A percentile compares a stretch with the other conserved stretches of the same genome.
Evolutionary conservation across 2,329 filamentous ascomycete species (phyloP).

Genomic region (Exophiala xenobiotica): DNA sequence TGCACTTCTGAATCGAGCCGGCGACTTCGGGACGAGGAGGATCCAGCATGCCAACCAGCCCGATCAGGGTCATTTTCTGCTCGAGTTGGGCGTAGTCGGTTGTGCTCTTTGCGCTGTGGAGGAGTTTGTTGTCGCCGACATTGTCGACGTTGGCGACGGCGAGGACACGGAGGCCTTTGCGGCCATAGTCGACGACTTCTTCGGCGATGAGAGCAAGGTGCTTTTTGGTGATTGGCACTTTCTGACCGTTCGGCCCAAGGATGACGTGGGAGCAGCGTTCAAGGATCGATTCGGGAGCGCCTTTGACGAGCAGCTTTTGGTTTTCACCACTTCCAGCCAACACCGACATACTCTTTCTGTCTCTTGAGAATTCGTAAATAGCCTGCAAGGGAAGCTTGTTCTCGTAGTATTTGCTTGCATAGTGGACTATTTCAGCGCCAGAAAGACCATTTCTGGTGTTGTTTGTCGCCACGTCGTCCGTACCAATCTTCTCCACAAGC

Average conservation of each 20-base stretch:
- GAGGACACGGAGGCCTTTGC: conserved; percentile 89
- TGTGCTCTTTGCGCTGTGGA: conserved; percentile 75
- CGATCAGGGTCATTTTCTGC: conserved; percentile 90
- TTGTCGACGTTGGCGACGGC: conserved; percentile 84
- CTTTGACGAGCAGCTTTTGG: conserved; percentile 89
- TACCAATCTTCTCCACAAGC: conserved; percentile 91
- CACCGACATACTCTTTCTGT: conserved; percentile 99
- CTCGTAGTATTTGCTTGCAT: conserved; percentile 83
- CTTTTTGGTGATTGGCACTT: conserved; percentile 68
- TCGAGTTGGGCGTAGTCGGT: conserved; percentile 83
- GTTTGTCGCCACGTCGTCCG: conserved; percentile 64
- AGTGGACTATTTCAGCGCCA: conserved; percentile 67
- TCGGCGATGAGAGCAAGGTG: conserved; percentile 69
- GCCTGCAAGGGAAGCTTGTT: conserved; percentile 70
- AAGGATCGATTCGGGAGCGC: conserved; percentile 89
- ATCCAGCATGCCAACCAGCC: conserved; percentile 93
- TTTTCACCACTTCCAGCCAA: conserved; percentile 68
- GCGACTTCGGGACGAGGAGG: conserved; percentile 91
- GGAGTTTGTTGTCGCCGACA: conserved; percentile 66
- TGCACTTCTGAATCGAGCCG: conserved; percentile 81
- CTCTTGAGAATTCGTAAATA: conserved; percentile 94
- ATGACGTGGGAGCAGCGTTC: conserved; percentile 85
- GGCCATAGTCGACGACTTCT: conserved; percentile 87
- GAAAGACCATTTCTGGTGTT: conserved; percentile 48
- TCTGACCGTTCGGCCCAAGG: conserved; percentile 74